Conservation (phyloP, 495 filamentous ascomycete species). For the Neurospora sp. region DNA sequence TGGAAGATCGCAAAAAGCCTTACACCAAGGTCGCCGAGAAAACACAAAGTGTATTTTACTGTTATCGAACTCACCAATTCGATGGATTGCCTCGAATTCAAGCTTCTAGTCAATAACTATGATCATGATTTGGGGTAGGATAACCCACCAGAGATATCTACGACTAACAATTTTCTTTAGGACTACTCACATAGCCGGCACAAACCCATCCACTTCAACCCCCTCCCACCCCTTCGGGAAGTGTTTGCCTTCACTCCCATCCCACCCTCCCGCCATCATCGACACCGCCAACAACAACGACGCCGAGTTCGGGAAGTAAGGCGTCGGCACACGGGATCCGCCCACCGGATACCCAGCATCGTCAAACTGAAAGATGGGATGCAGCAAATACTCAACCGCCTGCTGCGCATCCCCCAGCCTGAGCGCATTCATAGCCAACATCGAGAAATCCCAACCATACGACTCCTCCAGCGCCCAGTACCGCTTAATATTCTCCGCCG, state of each 20-base stretch:
- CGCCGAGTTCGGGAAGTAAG: constrained; percentile 43
- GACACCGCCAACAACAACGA: constrained; percentile 40
- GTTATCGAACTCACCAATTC: neutral
- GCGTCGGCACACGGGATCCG: constrained; percentile 41
- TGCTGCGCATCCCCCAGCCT: constrained; percentile 34
- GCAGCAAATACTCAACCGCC: constrained; percentile 39
- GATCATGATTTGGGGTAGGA: neutral
- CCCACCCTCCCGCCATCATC: constrained; percentile 48
- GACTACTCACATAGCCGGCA: constrained; percentile 16
- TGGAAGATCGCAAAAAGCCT: neutral
- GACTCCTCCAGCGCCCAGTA: constrained; percentile 38
- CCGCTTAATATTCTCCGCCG: constrained; percentile 31
- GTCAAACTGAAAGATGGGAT: constrained; percentile 39
- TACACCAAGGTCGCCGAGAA: neutral
- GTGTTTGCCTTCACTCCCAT: constrained; percentile 31
- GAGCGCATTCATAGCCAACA: constrained; percentile 45
- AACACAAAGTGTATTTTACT: neutral
- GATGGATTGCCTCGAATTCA: neutral
- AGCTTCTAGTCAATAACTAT: neutral
- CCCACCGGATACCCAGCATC: constrained; percentile 44
- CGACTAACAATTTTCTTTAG: neutral
- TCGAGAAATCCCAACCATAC: constrained; percentile 46
- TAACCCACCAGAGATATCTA: neutral
- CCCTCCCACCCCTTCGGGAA: constrained; percentile 35
- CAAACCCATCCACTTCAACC: constrained; percentile 38